Evolutionary conservation across 345 rosid species (phyloP), one percentile per base, ranked within the genome.

Genomic region (Diplotaxis tenuifolia): DNA sequence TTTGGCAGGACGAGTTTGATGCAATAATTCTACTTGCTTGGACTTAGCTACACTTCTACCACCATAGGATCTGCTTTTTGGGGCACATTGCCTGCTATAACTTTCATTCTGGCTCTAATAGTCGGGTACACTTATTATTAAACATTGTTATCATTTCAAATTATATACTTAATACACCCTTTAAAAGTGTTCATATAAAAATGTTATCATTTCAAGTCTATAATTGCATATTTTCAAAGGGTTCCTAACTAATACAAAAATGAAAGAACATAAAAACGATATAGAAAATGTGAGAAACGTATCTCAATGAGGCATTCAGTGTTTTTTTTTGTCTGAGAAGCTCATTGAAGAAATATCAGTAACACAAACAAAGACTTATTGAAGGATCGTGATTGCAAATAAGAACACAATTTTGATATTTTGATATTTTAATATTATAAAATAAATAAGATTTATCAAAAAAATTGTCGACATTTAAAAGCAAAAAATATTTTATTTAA

Each of bases 1-100:
- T 12, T 11, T 55, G 7, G 70, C 81, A 87, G 96, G 80, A 77
- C 85, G 60, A 84, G 90, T n/a, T 76, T 89, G 28, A 75, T 87
- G 3, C 96, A 88, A 10, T 53, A 53, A 72, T 80, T 83, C 70
- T 85, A 79, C 75, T 88, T 90, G 38, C 82, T 82, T 27, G 93
- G 96, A 40, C 88, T 90, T 53, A 75, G 84, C 68, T 77, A 86
- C 76, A 86, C 96, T 22, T 86, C 96, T 6, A 84, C 96, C 34
- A 82, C 89, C 18, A 76, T 86, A 62, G 58, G 85, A 0, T 80
- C 85, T 69, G 93, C 93, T 36, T 89, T 89, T 81, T 23, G 65
- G 77, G 86, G 84, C 74, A 76, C 82, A 66, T 79, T 88, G 45
- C 91, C 91, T 15, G 82, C 85, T 3, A 15, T 81, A 69, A 88